A percentile compares a stretch with the other conserved stretches of the same genome.
phyloP scores from a whole-genome alignment of 2,329 filamentous ascomycete genomes.

The Alternaria arbusti region DNA sequence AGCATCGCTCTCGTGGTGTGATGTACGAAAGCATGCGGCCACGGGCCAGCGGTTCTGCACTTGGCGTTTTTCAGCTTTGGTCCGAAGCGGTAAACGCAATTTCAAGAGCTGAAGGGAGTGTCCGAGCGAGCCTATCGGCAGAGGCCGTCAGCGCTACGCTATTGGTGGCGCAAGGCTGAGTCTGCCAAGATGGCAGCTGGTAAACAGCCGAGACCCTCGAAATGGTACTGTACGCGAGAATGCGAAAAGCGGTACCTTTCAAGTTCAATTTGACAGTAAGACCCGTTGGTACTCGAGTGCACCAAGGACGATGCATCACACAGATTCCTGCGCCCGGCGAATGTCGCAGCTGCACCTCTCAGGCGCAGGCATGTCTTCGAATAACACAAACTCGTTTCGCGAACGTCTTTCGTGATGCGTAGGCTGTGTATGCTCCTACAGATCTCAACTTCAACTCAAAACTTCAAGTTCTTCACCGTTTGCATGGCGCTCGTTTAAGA shows the following conservation, averaged over 20 bases:
- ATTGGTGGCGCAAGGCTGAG: constrained; percentile 32
- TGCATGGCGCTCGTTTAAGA: neutral
- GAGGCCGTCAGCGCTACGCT: constrained; percentile 13
- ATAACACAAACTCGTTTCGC: neutral
- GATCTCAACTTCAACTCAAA: neutral
- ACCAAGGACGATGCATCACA: neutral
- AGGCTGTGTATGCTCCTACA: neutral
- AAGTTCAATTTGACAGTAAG: neutral
- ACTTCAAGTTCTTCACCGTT: neutral
- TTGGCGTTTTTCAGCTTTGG: constrained; percentile 8
- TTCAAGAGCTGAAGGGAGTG: neutral
- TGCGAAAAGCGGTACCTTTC: neutral
- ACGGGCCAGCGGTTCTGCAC: neutral
- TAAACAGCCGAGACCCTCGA: neutral
- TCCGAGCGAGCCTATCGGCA: neutral
- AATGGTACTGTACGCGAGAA: constrained; percentile 7
- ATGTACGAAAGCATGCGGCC: neutral
- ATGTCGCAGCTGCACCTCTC: neutral
- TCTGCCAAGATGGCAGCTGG: constrained; percentile 22
- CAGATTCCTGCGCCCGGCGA: neutral
- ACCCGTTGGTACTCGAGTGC: neutral
- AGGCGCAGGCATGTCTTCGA: neutral
- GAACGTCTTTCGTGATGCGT: neutral
- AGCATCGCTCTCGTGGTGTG: neutral
- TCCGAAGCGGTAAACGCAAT: neutral